Evolutionary conservation across 768 basidiomycete species (phyloP), one percentile per base, ranked within the genome.

Genomic region (Sarcodon sp.): DNA sequence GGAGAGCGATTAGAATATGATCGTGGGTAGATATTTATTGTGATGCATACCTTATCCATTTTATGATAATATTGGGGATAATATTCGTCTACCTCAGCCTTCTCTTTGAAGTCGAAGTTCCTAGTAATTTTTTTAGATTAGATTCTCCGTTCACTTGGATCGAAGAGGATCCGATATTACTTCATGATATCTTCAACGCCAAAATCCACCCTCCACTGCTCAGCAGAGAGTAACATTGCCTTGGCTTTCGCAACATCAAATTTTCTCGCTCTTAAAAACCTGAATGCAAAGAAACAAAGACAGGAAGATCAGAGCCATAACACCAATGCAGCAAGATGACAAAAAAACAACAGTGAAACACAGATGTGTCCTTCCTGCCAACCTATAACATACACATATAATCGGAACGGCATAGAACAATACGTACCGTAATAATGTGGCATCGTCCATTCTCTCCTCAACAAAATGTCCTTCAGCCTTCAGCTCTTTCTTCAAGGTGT

Each of bases 21-120:
- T 33, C 37, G 11, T 16, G 1, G n/a, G 3, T 10, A 18, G 4
- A 15, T 35, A 16, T 21, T n/a, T 11, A 18, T 35, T 9, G 15
- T 31, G 38, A 31, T 21, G 45, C 70, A 35, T 48, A 90, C 90
- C 73, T 83, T 91, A 73, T 98, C 94, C 55, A 72, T 85, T 70
- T 89, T 93, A 70, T 98, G 94, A 64, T 97, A 96, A 66, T 77
- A 96, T 58, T 94, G 91, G 2, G 93, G 92, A 59, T 96, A 98
- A 57, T 85, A 90, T 67, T 87, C 85, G 72, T 91, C 79, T 7
- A 97, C 92, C 56, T 79, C 73, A 35, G 64, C 66, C 59, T 82
- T 83, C 65, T 96, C 92, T 48, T 75, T 76, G 65, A 93, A 97
- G 46, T 84, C 78, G 61, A 96, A 98, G 60, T 76, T 81, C 55